These are phyloP conservation scores for Phytophthora europaea DNA, from an alignment of 352 stramenopile genomes.

Conservation along the genomic window DNA sequence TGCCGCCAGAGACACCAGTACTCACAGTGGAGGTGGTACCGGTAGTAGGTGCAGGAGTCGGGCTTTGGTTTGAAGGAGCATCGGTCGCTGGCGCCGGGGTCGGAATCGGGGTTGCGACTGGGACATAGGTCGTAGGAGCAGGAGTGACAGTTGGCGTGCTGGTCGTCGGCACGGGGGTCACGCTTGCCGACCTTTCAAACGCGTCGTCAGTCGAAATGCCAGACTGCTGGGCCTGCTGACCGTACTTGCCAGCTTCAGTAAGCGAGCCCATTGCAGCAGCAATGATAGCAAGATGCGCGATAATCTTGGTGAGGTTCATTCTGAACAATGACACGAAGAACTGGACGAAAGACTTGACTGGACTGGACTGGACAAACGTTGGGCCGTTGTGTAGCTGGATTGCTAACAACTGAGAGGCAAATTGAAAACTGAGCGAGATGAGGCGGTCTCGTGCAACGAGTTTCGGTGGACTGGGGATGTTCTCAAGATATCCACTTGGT, in stretches of 20 bases:
- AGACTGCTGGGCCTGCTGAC: not conserved
- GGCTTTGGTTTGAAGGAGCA: too few relatives aligned
- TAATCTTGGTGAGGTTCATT: not conserved
- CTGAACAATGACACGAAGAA: not conserved
- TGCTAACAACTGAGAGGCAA: not conserved
- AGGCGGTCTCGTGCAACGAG: not conserved
- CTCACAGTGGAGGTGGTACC: not conserved
- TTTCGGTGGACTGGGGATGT: not conserved
- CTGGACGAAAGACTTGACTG: slow-evolving; percentile 1
- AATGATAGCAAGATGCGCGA: not conserved
- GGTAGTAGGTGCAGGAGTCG: not conserved
- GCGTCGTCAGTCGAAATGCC: not conserved
- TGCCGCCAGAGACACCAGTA: not conserved
- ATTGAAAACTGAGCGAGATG: not conserved
- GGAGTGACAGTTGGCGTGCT: not conserved
- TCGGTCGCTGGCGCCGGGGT: too few relatives aligned
- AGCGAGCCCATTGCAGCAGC: not conserved
- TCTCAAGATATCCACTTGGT: not conserved
- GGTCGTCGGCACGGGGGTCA: not conserved
- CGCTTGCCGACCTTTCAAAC: not conserved
- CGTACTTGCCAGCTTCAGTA: not conserved
- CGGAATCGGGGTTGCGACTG: not conserved
- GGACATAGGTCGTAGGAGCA: not conserved
- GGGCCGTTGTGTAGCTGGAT: not conserved
- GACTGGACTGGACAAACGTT: not conserved